A percentile compares a stretch with the other conserved stretches of the same genome.
phyloP scores from a whole-genome alignment of 1,139 yeast genomes.

The Pneumocystis oryctolagi region DNA sequence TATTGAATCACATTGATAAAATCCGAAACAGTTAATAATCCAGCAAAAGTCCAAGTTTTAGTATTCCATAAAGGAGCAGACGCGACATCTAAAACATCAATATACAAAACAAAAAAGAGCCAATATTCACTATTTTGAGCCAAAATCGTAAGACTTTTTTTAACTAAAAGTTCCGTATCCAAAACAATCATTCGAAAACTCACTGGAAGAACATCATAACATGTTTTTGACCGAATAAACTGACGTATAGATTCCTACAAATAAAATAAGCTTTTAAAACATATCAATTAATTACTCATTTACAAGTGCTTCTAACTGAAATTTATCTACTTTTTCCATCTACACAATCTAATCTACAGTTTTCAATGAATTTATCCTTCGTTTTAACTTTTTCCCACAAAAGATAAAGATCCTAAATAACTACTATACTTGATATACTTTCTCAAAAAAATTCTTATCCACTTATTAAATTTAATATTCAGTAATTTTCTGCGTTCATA shows the following conservation, averaged over 20 bases:
- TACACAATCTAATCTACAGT: neutral
- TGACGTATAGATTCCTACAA: conserved; percentile 50
- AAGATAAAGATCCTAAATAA: neutral
- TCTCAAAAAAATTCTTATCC: neutral
- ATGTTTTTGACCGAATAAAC: conserved; percentile 77
- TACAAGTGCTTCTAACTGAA: neutral
- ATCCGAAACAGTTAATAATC: conserved; percentile 80
- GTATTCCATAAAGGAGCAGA: conserved; percentile 97
- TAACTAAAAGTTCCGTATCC: conserved; percentile 80
- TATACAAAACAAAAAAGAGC: neutral
- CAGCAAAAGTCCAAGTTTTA: conserved; percentile 79
- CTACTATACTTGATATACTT: neutral
- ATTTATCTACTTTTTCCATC: neutral
- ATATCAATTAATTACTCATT: neutral
- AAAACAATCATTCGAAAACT: conserved; percentile 83
- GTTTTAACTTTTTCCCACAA: neutral
- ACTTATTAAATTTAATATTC: neutral
- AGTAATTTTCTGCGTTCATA: neutral
- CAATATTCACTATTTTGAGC: conserved; percentile 48
- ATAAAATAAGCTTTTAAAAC: neutral
- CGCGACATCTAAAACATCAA: conserved; percentile 42
- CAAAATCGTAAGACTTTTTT: conserved; percentile 76
- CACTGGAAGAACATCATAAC: conserved; percentile 93
- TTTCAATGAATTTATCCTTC: neutral
- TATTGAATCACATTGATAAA: conserved; percentile 91